A percentile compares a stretch with the other conserved stretches of the same genome.
These are phyloP conservation scores for Anisodus acutangulus DNA, from an alignment of 257 asterid genomes.

Conservation along the genomic window DNA sequence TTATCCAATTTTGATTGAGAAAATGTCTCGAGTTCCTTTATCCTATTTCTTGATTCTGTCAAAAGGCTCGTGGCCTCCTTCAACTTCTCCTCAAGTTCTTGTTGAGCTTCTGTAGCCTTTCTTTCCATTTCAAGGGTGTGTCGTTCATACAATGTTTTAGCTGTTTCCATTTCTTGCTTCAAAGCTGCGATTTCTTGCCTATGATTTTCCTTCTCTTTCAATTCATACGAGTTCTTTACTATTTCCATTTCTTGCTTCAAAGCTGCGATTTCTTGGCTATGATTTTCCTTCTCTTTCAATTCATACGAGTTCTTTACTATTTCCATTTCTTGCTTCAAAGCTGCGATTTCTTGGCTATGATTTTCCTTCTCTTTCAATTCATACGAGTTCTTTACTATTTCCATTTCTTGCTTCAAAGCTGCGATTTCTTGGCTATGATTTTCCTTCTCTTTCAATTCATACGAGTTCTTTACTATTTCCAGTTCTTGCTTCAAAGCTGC, in stretches of 20 bases:
- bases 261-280: no score
- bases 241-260: no score
- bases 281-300: no score
- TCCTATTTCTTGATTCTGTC: constrained; percentile 52
- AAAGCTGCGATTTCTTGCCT: constrained; percentile 31
- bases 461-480: constrained; percentile 40
- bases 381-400: constrained; percentile 29
- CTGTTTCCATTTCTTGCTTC: constrained; percentile 48
- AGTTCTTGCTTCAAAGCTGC: constrained; percentile 46
- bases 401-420: constrained; percentile 43
- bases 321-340: constrained; percentile 47
- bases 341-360: constrained; percentile 28
- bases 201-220: constrained; percentile 33
- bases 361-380: constrained; percentile 30
- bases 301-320: no score
- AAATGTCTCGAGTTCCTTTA: constrained; percentile 59
- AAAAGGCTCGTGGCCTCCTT: constrained; percentile 46
- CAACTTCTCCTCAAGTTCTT: constrained; percentile 58
- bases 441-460: constrained; percentile 44
- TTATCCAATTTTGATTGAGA: constrained; percentile 48
- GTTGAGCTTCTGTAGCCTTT: constrained; percentile 52
- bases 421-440: constrained; percentile 44
- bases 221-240: no score
- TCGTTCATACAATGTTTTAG: constrained; percentile 44
- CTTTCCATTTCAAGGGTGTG: constrained; percentile 43